Evolutionary conservation across 2,329 filamentous ascomycete genomes (phyloP).

Genomic region (Lachnellula subtilissima): DNA sequence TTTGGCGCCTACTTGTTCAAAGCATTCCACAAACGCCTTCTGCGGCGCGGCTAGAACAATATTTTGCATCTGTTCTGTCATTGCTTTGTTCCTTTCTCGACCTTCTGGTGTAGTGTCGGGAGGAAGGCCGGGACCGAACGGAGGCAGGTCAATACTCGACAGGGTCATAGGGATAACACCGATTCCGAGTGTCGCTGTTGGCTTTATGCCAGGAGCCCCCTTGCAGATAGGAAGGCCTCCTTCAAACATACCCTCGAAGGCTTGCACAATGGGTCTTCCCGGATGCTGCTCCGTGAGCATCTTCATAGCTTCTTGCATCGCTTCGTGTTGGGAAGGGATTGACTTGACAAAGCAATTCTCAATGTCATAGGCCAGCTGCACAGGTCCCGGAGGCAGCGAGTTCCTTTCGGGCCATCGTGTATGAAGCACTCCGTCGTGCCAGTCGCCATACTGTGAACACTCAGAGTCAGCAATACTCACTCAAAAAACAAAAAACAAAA

Average conservation of each 20-base stretch:
- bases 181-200: conserved; percentile 37
- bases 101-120: conserved; percentile 36
- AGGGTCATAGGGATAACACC: conserved; percentile 36
- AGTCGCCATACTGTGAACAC: conserved; percentile 16
- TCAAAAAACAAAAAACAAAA: no score
- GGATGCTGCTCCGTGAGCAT: conserved; percentile 31
- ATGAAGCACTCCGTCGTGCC: conserved; percentile 24
- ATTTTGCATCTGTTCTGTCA: conserved; percentile 24
- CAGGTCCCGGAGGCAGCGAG: conserved; percentile 20
- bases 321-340: conserved; percentile 32
- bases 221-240: conserved; percentile 36
- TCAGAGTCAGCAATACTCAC: no score
- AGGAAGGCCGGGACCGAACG: conserved; percentile 36
- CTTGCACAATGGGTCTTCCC: conserved; percentile 37
- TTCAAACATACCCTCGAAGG: conserved; percentile 39
- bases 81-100: conserved; percentile 31
- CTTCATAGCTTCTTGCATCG: conserved; percentile 35
- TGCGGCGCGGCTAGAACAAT: conserved; percentile 5
- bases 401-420: conserved; percentile 16
- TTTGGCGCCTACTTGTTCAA: conserved; percentile 27
- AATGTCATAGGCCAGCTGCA: conserved; percentile 32
- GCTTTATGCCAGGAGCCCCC: conserved; percentile 37
- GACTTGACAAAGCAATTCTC: conserved; percentile 33
- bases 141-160: conserved; percentile 36
- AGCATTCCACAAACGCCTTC: conserved; percentile 12